A percentile compares a stretch with the other conserved stretches of the same genome.
These are phyloP conservation scores for Rhizoclosmatium sp. DNA, from an alignment of 192 early-diverging fungal genomes.

Conservation along the genomic window DNA sequence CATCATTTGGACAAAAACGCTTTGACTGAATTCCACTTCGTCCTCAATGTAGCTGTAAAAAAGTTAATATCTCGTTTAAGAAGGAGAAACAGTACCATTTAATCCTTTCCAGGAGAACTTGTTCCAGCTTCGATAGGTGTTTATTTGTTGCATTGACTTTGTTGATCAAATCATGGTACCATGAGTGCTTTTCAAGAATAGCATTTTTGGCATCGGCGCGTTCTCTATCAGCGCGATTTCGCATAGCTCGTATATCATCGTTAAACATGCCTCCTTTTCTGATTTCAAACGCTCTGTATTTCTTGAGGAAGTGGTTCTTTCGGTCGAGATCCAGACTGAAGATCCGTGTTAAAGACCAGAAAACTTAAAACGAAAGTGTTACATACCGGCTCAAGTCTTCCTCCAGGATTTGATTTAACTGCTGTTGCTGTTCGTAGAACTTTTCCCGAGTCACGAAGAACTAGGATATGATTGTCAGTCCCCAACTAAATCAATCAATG, in stretches of 20 bases:
- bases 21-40: conserved; percentile 49
- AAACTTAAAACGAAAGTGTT: conserved; percentile 10
- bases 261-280: conserved; percentile 52
- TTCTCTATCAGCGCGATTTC: conserved; percentile 42
- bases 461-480: conserved; percentile 6
- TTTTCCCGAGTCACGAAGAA: conserved; percentile 57
- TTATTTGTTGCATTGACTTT: conserved; percentile 52
- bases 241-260: conserved; percentile 58
- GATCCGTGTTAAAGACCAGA: neutral
- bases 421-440: conserved; percentile 55
- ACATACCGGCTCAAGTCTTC: conserved; percentile 55
- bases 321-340: conserved; percentile 55
- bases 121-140: conserved; percentile 44
- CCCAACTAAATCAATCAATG: conserved; percentile 1
- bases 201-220: conserved; percentile 27
- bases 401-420: conserved; percentile 50
- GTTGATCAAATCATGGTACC: conserved; percentile 60
- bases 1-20: conserved; percentile 58
- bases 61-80: neutral
- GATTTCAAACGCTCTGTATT: conserved; percentile 47
- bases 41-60: conserved; percentile 53
- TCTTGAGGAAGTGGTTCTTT: conserved; percentile 48
- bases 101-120: conserved; percentile 52
- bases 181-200: conserved; percentile 54
- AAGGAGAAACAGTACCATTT: conserved; percentile 45